phyloP scores from a whole-genome alignment of 2,329 filamentous ascomycete genomes.

The Venturia effusa region DNA sequence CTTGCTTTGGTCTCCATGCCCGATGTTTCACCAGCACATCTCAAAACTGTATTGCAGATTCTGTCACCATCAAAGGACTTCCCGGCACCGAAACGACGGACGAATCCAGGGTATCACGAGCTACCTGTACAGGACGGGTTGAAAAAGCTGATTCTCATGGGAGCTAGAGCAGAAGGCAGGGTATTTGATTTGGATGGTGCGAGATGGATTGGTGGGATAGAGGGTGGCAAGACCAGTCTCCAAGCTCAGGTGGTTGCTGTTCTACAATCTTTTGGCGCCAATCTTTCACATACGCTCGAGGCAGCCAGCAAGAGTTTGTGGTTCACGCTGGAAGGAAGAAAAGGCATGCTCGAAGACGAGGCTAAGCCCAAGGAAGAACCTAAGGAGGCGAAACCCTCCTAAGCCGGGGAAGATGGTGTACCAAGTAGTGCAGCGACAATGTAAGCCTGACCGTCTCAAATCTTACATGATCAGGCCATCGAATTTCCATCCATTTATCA shows the following conservation, averaged over 20 bases:
- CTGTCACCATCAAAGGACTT: conserved; percentile 65
- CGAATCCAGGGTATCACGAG: conserved; percentile 74
- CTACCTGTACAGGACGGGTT: conserved; percentile 66
- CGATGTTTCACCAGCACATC: conserved; percentile 67
- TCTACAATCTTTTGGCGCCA: conserved; percentile 69
- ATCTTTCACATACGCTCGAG: conserved; percentile 68
- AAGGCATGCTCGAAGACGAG: conserved; percentile 71
- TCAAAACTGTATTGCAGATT: conserved; percentile 70
- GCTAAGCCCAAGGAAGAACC: conserved; percentile 20
- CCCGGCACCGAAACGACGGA: conserved; percentile 64
- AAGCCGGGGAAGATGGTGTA: not conserved
- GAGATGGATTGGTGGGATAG: conserved; percentile 64
- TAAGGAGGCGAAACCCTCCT: conserved; percentile 1
- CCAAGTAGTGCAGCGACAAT: not conserved
- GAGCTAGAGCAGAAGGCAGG: conserved; percentile 75
- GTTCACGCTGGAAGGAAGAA: conserved; percentile 75
- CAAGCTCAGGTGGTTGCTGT: conserved; percentile 70
- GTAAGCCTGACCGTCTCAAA: not conserved
- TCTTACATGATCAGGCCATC: not conserved
- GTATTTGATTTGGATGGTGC: conserved; percentile 67
- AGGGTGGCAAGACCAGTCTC: conserved; percentile 70
- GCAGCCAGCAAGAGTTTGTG: conserved; percentile 72
- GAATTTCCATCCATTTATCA: not conserved
- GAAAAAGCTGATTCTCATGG: conserved; percentile 77
- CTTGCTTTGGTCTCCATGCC: conserved; percentile 73